phyloP scores from a whole-genome alignment of 2,329 filamentous ascomycete species.

The Hypocreales sp. region DNA sequence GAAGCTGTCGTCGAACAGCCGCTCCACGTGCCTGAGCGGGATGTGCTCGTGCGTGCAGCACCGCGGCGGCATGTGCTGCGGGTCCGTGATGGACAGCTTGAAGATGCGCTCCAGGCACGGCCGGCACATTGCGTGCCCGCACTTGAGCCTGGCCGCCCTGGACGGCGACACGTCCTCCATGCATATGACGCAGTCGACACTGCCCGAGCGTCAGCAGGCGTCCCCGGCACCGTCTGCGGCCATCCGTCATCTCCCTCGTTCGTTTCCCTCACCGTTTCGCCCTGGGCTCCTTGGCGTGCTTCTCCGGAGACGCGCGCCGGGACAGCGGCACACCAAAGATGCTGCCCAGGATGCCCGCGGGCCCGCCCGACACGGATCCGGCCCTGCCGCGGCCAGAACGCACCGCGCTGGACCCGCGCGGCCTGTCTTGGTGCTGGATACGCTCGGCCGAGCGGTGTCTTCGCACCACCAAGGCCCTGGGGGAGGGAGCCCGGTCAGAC shows the following conservation, averaged over 20 bases:
- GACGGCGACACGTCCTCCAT: conserved; percentile 48
- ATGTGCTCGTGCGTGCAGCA: conserved; percentile 67
- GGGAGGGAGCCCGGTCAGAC: background rate
- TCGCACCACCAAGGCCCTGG: conserved; percentile 3
- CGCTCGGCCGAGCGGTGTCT: conserved; percentile 8
- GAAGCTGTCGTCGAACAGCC: conserved; percentile 57
- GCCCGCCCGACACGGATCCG: conserved; percentile 5
- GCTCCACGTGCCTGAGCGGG: conserved; percentile 59
- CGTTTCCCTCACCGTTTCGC: conserved; percentile 1
- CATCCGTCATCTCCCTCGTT: too few species aligned
- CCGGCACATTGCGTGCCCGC: conserved; percentile 70
- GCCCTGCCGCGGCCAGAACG: conserved; percentile 6
- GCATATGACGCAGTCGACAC: conserved; percentile 59
- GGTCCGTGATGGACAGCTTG: conserved; percentile 58
- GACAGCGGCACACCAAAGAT: conserved; percentile 11
- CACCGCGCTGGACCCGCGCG: conserved; percentile 6
- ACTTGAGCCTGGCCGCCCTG: conserved; percentile 56
- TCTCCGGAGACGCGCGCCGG: conserved; percentile 12
- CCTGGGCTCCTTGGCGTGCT: conserved; percentile 5
- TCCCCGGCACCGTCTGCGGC: too few species aligned
- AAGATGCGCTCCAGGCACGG: conserved; percentile 62
- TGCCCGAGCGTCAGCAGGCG: conserved; percentile 16
- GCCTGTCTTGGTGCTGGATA: conserved; percentile 4
- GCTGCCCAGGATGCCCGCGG: conserved; percentile 12
- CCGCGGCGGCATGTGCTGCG: conserved; percentile 68